Conservation (phyloP, 441 rosid species). For the Populus hybrid region DNA sequence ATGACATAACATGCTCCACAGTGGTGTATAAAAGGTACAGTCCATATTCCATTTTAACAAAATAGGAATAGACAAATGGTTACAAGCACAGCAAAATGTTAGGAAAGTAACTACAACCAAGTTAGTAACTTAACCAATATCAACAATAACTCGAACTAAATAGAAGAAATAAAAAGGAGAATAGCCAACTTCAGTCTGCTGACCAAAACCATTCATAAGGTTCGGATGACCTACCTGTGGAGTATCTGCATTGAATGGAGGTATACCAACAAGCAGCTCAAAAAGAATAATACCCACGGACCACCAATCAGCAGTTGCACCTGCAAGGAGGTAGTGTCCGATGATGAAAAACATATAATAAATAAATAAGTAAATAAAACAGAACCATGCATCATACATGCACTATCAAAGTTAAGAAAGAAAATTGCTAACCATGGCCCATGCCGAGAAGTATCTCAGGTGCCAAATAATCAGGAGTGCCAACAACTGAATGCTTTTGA, state of each 20-base stretch:
- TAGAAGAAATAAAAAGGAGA: not conserved
- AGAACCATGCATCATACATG: constrained; percentile 7
- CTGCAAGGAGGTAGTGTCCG: constrained; percentile 31
- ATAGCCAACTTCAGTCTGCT: not conserved
- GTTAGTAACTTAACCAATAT: not conserved
- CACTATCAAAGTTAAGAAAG: constrained; percentile 8
- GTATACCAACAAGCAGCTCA: constrained; percentile 89
- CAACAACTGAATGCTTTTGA: constrained; percentile 74
- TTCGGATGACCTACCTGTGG: constrained; percentile 60
- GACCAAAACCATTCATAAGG: not conserved
- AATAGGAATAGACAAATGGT: not conserved
- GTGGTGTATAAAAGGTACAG: not conserved
- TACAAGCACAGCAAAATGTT: not conserved
- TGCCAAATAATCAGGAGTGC: constrained; percentile 98
- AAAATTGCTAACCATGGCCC: constrained; percentile 74
- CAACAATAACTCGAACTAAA: not conserved
- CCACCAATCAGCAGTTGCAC: constrained; percentile 99
- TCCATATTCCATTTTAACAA: not conserved
- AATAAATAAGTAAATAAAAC: not conserved
- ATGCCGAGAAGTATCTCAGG: constrained; percentile 99
- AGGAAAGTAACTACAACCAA: not conserved
- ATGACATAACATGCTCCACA: not conserved
- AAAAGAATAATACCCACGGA: constrained; percentile 92
- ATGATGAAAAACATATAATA: constrained; percentile 16
- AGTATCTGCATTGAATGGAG: constrained; percentile 91